Base-by-base conservation (phyloP, 1,139 yeast species). In the Petasospora rhodanensis region DNA sequence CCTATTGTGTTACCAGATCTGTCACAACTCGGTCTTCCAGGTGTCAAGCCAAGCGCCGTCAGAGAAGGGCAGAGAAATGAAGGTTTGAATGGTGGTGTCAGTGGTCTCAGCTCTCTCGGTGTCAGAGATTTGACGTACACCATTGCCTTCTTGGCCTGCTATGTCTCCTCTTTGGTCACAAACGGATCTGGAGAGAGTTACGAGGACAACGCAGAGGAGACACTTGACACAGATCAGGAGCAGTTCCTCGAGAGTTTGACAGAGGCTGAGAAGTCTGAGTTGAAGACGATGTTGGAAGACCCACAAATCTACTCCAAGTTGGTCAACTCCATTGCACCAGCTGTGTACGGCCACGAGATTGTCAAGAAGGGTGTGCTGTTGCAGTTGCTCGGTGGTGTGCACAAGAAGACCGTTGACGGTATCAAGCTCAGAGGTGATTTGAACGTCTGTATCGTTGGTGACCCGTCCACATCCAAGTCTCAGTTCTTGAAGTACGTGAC, bases 401-500 rank as follows among this genome's bases (percentile, higher is more conserved):
- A 91, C 61, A 91, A 91, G 58, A 69, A 76, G 38, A 93, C 99
- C 0, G 76, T 87, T 20, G 98, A 91, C 60, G 98, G 98, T 17
- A 91, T 91, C 47, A 83, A 87, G 49, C 70, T 91, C 45, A 79
- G 99, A 68, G 99, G 99, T 49, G 99, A 93, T 56, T 91, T 91
- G 54, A 91, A 91, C 56, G 83, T 91, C 34, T 91, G 99, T 66
- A 73, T 91, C 47, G 98, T 91, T 33, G 99, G 99, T 33, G 99
- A 91, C 56, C 99, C 99, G 2, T 89, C 97, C 2, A 91, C 98
- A 8, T 87, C 98, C 18, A 91, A 91, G 58, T 89, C 97, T 1
- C 99, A 91, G 57, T 91, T 91, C 55, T 68, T 91, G 54, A 91
- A 93, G 60, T 93, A 93, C 57, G 96, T 91, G 12, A 83, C 91